These are phyloP conservation scores for Pythium dissotocum DNA, from an alignment of 352 stramenopile genomes.

Conservation along the genomic window DNA sequence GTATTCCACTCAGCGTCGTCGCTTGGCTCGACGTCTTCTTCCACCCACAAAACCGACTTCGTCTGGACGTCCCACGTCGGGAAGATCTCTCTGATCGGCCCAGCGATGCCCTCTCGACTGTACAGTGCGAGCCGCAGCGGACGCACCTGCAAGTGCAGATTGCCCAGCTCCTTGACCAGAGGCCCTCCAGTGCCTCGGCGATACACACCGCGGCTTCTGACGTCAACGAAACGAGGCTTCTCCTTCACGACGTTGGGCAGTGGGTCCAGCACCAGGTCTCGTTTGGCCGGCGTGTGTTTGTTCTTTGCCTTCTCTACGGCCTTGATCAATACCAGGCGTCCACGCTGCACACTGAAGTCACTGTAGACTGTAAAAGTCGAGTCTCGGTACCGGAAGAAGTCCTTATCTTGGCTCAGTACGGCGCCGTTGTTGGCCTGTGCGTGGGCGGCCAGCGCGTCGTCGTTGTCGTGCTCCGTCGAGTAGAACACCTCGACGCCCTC, in stretches of 20 bases:
- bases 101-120: background rate
- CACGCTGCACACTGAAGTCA: background rate
- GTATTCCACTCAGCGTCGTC: background rate
- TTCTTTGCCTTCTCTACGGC: background rate
- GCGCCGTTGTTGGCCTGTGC: background rate
- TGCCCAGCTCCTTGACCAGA: background rate
- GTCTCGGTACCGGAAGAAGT: background rate
- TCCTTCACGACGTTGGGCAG: background rate
- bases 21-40: background rate
- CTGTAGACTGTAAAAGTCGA: slow-evolving; percentile 1
- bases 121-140: background rate
- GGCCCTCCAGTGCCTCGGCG: background rate
- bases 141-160: background rate
- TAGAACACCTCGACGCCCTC: background rate
- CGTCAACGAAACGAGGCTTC: background rate
- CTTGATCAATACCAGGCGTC: background rate
- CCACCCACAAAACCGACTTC: background rate
- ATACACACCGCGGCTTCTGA: background rate
- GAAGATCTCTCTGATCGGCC: background rate
- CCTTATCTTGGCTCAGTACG: background rate
- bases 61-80: background rate
- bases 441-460: background rate
- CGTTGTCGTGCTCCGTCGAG: slow-evolving; percentile 1
- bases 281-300: background rate
- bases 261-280: background rate